Evolutionary conservation across 192 early-diverging fungal genomes (phyloP).

Genomic region (Mycoemilia scoparia): DNA sequence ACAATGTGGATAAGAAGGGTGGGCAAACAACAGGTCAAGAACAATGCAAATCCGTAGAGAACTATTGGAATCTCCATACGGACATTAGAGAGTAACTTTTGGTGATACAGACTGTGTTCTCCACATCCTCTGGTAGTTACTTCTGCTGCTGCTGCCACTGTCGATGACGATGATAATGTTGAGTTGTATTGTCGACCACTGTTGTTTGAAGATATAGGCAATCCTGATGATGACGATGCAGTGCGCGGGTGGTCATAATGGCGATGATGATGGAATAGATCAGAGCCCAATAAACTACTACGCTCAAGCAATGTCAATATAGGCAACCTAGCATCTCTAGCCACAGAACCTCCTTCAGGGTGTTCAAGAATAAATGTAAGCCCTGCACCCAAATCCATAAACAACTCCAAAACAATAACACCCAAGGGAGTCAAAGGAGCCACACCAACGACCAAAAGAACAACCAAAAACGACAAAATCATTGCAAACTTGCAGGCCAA

Average conservation of each 20-base stretch:
- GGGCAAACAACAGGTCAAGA: constrained; percentile 11
- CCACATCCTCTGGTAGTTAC: constrained; percentile 6
- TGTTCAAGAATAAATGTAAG: constrained; percentile 12
- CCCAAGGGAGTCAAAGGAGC: constrained; percentile 18
- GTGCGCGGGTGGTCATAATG: too few relatives aligned
- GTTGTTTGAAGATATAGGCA: not conserved
- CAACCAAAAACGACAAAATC: constrained; percentile 9
- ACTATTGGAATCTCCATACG: too few relatives aligned
- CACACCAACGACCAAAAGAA: constrained; percentile 10
- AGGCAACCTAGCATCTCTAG: too few relatives aligned
- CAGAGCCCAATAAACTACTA: too few relatives aligned
- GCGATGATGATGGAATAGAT: too few relatives aligned
- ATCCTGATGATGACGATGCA: not conserved
- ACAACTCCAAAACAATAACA: constrained; percentile 18
- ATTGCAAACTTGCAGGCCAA: constrained; percentile 16
- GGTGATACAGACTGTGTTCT: too few relatives aligned
- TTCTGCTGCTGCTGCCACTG: constrained; percentile 4
- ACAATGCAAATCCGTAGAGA: constrained; percentile 5
- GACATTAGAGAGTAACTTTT: too few relatives aligned
- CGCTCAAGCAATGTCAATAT: too few relatives aligned
- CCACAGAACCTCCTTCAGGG: too few relatives aligned
- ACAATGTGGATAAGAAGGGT: constrained; percentile 10
- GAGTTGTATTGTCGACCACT: constrained; percentile 4
- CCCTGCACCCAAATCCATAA: constrained; percentile 13
- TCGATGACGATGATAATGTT: not conserved